phyloP scores from a whole-genome alignment of 495 filamentous ascomycete species.

The Tuber umbilicatum region DNA sequence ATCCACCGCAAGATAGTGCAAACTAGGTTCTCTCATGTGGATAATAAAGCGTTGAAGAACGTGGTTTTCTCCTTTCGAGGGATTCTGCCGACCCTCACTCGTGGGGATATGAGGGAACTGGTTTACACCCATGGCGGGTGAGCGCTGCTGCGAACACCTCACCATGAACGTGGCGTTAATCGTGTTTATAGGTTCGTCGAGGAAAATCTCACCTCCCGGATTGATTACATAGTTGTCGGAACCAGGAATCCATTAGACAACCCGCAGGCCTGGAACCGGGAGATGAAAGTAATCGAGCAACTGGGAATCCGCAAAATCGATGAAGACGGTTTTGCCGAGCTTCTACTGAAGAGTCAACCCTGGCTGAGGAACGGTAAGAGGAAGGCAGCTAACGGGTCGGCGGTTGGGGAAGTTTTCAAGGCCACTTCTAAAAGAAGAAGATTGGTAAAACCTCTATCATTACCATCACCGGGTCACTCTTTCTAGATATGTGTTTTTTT shows the following conservation, averaged over 20 bases:
- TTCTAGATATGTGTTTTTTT: not conserved
- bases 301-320: not conserved
- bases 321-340: not conserved
- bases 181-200: not conserved
- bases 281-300: not conserved
- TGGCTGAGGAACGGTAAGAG: conserved; percentile 1
- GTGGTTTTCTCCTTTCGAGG: not conserved
- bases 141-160: not conserved
- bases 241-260: not conserved
- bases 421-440: not conserved
- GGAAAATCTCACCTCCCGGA: not conserved
- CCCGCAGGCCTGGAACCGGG: not conserved
- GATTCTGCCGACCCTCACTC: not conserved
- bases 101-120: not conserved
- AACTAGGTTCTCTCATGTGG: not conserved
- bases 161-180: not conserved
- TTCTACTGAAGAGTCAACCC: not conserved
- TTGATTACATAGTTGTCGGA: not conserved
- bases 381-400: not conserved
- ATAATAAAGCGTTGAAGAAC: not conserved
- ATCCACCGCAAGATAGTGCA: not conserved
- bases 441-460: not conserved
- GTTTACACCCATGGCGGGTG: not conserved
- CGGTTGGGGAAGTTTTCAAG: not conserved
- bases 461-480: not conserved